A percentile compares a stretch with the other conserved stretches of the same genome.
These are phyloP conservation scores for Cyberlindnera sargentensis DNA, from an alignment of 805 yeast species.

Conservation along the genomic window DNA sequence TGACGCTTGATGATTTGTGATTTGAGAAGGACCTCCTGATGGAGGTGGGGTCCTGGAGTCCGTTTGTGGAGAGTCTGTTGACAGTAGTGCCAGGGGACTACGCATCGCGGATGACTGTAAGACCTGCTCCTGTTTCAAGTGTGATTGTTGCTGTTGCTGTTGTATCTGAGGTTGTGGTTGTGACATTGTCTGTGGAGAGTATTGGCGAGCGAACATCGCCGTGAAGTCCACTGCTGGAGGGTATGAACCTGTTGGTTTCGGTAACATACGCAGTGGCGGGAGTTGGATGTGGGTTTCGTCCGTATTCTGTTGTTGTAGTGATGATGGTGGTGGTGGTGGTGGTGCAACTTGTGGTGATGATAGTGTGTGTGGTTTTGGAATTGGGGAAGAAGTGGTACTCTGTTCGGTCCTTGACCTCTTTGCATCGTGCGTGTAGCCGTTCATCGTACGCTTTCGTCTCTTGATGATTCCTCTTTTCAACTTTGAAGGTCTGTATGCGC, in stretches of 20 bases:
- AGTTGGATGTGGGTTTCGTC: conserved; percentile 8
- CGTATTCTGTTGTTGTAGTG: background rate
- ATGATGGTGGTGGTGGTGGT: conserved; percentile 12
- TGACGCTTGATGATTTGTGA: too few relatives aligned
- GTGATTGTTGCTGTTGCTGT: background rate
- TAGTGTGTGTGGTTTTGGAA: conserved; percentile 1
- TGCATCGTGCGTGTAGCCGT: background rate
- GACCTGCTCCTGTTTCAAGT: too few relatives aligned
- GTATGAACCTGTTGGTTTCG: conserved; percentile 11
- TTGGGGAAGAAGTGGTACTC: conserved; percentile 2
- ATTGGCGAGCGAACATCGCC: conserved; percentile 25
- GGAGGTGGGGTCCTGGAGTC: too few relatives aligned
- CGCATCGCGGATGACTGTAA: too few relatives aligned
- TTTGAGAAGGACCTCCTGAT: too few relatives aligned
- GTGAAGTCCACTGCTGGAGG: conserved; percentile 37
- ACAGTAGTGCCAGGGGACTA: too few relatives aligned
- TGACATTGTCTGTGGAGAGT: background rate
- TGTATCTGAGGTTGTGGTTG: conserved; percentile 1
- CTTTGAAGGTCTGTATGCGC: conserved; percentile 67
- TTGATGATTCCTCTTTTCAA: conserved; percentile 70
- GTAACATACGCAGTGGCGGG: conserved; percentile 22
- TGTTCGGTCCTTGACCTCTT: conserved; percentile 5
- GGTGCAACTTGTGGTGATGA: background rate
- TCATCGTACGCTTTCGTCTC: conserved; percentile 52
- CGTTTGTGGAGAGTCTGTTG: too few relatives aligned